Conservation (phyloP, 2,329 filamentous ascomycete genomes). For the Penicillium italicum region DNA sequence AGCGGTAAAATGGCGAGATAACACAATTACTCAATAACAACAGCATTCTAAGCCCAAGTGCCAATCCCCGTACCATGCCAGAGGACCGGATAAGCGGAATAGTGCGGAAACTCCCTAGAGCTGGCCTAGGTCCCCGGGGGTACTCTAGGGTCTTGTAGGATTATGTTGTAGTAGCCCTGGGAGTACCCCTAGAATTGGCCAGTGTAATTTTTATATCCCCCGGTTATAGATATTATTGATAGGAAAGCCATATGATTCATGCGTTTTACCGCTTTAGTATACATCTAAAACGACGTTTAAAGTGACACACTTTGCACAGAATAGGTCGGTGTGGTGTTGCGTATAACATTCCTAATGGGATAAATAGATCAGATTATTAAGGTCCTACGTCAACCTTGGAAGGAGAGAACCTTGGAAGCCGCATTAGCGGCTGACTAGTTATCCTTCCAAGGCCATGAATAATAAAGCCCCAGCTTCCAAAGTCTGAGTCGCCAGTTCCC, state of each 20-base stretch:
- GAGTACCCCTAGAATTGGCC: not conserved
- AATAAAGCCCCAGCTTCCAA: not conserved
- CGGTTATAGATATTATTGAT: not conserved
- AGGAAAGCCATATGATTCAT: not conserved
- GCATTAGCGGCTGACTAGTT: no score
- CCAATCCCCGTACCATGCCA: not conserved
- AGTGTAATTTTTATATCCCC: not conserved
- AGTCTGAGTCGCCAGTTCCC: not conserved
- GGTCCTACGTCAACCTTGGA: no score
- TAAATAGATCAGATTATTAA: no score
- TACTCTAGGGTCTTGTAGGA: not conserved
- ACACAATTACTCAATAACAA: not conserved
- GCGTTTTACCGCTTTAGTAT: not conserved
- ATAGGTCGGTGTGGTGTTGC: no score
- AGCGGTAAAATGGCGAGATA: not conserved
- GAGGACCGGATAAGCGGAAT: not conserved
- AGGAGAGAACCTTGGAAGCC: no score
- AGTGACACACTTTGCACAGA: no score
- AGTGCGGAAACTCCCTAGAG: not conserved
- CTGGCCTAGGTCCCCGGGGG: not conserved
- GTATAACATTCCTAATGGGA: no score
- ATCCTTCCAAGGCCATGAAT: not conserved
- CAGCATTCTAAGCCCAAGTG: not conserved
- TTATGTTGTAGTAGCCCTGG: not conserved
- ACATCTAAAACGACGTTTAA: not conserved